phyloP scores from a whole-genome alignment of 208 protist genomes.

The Leptomonas seymouri region DNA sequence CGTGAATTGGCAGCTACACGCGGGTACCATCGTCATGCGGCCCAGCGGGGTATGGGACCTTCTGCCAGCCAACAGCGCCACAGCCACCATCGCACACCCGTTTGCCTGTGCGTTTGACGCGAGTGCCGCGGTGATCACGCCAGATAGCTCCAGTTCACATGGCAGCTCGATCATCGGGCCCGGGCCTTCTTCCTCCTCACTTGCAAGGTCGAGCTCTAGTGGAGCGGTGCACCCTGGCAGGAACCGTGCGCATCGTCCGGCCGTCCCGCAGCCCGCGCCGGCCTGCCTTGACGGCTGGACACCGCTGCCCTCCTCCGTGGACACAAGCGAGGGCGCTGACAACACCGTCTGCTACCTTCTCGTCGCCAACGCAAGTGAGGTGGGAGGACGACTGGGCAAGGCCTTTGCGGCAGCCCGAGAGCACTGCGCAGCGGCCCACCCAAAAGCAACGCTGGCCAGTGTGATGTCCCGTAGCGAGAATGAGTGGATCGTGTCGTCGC shows the following conservation, averaged over 20 bases:
- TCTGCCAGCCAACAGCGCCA: conserved; percentile 27
- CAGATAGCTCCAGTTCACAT: conserved; percentile 7
- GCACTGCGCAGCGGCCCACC: conserved; percentile 47
- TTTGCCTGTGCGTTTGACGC: conserved; percentile 53
- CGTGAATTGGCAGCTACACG: conserved; percentile 35
- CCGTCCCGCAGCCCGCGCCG: conserved; percentile 40
- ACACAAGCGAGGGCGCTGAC: conserved; percentile 23
- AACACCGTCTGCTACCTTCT: conserved; percentile 57
- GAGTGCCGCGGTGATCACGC: background rate
- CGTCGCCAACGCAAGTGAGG: conserved; percentile 35
- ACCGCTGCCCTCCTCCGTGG: conserved; percentile 30
- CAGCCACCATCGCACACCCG: conserved; percentile 24
- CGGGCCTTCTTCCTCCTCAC: background rate
- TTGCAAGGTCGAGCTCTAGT: conserved; percentile 1
- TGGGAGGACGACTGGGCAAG: conserved; percentile 36
- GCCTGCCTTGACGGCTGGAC: conserved; percentile 56
- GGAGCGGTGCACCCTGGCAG: background rate
- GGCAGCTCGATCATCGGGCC: background rate
- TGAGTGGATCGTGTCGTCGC: conserved; percentile 38
- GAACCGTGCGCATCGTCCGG: conserved; percentile 26
- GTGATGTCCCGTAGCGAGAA: conserved; percentile 48
- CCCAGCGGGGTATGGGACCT: conserved; percentile 42
- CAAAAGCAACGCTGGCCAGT: conserved; percentile 50
- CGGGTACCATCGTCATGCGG: conserved; percentile 55
- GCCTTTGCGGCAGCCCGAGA: conserved; percentile 32